Percentiles rank a stretch among this genome's conserved stretches.
These are phyloP conservation scores for Cercospora sesami DNA, from an alignment of 2,329 filamentous ascomycete genomes.

Conservation along the genomic window DNA sequence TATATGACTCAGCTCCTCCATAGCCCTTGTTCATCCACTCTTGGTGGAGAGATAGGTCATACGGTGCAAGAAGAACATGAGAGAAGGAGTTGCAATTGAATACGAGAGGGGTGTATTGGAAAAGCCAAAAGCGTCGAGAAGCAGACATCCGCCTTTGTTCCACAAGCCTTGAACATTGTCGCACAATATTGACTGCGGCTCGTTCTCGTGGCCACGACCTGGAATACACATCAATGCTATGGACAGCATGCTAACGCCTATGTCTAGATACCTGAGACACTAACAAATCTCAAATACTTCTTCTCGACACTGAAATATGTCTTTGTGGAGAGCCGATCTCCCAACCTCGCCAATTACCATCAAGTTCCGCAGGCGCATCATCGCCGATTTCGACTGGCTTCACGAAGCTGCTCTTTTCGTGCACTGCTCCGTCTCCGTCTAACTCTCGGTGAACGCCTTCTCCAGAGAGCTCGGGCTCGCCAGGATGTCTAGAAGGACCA, in stretches of 20 bases:
- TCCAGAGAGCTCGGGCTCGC: not conserved
- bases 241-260: not conserved
- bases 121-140: not conserved
- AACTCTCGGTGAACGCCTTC: not conserved
- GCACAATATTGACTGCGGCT: not conserved
- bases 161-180: not conserved
- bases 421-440: not conserved
- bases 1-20: not conserved
- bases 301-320: not conserved
- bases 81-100: not conserved
- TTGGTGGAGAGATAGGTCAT: not conserved
- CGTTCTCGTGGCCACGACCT: not conserved
- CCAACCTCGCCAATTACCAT: not conserved
- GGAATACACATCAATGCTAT: not conserved
- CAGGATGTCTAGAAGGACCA: not conserved
- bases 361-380: not conserved
- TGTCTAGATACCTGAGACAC: not conserved
- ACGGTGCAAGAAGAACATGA: not conserved
- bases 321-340: not conserved
- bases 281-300: not conserved
- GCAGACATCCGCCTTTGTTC: not conserved
- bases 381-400: not conserved
- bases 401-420: not conserved
- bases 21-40: not conserved
- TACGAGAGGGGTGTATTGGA: not conserved